Evolutionary conservation across 345 rosid species (phyloP).

Genomic region (Populus deltoides): DNA sequence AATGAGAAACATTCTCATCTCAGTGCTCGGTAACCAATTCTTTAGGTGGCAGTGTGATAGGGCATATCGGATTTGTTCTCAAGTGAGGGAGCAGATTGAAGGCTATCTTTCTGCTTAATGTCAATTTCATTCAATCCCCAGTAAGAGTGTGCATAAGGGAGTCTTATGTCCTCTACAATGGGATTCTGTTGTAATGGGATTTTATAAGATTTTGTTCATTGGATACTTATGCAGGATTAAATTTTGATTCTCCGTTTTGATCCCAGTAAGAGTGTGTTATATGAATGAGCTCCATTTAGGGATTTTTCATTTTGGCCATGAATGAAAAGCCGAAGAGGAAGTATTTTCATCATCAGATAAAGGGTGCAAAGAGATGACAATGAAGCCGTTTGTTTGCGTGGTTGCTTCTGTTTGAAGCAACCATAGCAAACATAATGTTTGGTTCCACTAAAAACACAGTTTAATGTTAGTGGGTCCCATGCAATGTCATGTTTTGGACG

Average conservation of each 20-base stretch:
- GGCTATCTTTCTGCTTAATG: not conserved
- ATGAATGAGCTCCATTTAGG: no score
- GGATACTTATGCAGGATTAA: not conserved
- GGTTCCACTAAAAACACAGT: no score
- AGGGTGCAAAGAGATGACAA: no score
- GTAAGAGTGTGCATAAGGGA: not conserved
- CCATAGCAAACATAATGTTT: no score
- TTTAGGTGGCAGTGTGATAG: not conserved
- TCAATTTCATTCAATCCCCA: slow-evolving; percentile 11
- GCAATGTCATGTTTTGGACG: no score
- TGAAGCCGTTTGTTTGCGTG: no score
- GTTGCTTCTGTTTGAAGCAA: no score
- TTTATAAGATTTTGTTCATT: not conserved
- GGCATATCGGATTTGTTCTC: not conserved
- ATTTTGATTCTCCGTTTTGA: not conserved
- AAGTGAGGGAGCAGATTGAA: not conserved
- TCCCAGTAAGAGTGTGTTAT: no score
- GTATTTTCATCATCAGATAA: no score
- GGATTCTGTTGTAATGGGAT: not conserved
- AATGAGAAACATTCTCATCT: not conserved
- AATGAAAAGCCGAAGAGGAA: no score
- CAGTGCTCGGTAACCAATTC: not conserved
- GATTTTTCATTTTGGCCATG: no score
- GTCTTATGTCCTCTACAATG: not conserved
- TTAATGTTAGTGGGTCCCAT: no score